A percentile compares a stretch with the other conserved stretches of the same genome.
Conservation (phyloP, 164 flowering plant genomes). For the Annona cherimola region DNA sequence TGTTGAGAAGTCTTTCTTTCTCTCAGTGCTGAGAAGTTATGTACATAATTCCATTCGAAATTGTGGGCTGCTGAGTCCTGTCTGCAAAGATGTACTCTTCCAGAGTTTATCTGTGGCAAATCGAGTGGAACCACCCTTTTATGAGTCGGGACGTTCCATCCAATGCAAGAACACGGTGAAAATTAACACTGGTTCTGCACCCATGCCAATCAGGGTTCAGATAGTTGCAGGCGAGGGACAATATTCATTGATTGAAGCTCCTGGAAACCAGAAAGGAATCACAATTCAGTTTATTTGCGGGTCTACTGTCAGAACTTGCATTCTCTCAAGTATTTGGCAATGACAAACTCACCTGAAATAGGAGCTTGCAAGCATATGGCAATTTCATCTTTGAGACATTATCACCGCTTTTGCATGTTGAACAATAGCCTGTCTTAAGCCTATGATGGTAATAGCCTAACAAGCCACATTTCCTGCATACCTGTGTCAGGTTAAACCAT, state of each 20-base stretch:
- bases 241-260: constrained; percentile 95
- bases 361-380: constrained; percentile 99
- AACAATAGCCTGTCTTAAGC: constrained; percentile 66
- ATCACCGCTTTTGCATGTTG: constrained; percentile 76
- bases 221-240: constrained; percentile 72
- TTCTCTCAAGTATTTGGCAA: not conserved
- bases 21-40: too few species aligned
- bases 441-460: constrained; percentile 75
- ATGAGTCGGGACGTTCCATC: too few species aligned
- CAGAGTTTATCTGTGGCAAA: too few species aligned
- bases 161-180: too few species aligned
- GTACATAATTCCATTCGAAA: too few species aligned
- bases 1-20: too few species aligned
- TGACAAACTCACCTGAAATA: constrained; percentile 61
- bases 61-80: too few species aligned
- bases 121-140: too few species aligned
- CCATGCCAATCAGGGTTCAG: constrained; percentile 41
- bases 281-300: not conserved
- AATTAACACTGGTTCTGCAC: not conserved
- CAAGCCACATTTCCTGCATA: constrained; percentile 85
- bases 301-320: not conserved
- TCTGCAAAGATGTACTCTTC: too few species aligned
- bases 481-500: constrained; percentile 37
- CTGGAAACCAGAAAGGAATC: constrained; percentile 27
- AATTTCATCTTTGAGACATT: constrained; percentile 75